Percentiles rank a stretch among this genome's conserved stretches.
Evolutionary conservation across 345 rosid genomes (phyloP).

Genomic region (Eutrema yunnanense): DNA sequence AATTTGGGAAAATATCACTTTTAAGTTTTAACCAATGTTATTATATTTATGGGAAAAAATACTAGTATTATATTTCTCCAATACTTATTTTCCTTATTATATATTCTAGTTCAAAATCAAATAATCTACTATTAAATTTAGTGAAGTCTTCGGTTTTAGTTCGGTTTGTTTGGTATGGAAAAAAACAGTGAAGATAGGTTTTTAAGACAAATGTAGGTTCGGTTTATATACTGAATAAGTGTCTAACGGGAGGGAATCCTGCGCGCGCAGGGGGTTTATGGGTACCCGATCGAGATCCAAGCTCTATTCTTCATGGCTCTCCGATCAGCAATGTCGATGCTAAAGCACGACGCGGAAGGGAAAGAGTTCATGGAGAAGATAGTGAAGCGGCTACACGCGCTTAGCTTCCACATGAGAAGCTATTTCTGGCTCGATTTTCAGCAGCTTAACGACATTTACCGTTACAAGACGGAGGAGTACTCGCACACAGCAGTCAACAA

Average conservation of each 20-base stretch:
- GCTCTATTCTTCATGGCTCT: slow-evolving; percentile 63
- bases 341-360: slow-evolving; percentile 51
- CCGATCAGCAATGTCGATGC: slow-evolving; percentile 45
- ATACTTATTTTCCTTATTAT: too few species aligned
- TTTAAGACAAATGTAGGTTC: background rate
- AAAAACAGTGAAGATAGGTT: background rate
- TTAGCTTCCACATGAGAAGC: slow-evolving; percentile 61
- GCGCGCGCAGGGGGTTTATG: slow-evolving; percentile 45
- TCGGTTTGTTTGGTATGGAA: background rate
- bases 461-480: slow-evolving; percentile 64
- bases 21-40: too few species aligned
- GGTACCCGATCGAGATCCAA: slow-evolving; percentile 62
- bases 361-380: slow-evolving; percentile 54
- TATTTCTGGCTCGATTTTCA: slow-evolving; percentile 62
- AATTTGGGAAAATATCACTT: background rate
- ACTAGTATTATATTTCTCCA: too few species aligned
- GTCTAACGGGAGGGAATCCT: background rate
- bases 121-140: background rate
- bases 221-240: background rate
- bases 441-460: slow-evolving; percentile 56
- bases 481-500: slow-evolving; percentile 62
- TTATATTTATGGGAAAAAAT: too few species aligned
- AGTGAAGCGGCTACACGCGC: slow-evolving; percentile 51
- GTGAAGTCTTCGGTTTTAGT: background rate
- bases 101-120: background rate